Percentiles rank a stretch among this genome's conserved stretches.
These are phyloP conservation scores for Oryza punctata DNA, from an alignment of 176 grass and related monocot genomes.

Conservation along the genomic window DNA sequence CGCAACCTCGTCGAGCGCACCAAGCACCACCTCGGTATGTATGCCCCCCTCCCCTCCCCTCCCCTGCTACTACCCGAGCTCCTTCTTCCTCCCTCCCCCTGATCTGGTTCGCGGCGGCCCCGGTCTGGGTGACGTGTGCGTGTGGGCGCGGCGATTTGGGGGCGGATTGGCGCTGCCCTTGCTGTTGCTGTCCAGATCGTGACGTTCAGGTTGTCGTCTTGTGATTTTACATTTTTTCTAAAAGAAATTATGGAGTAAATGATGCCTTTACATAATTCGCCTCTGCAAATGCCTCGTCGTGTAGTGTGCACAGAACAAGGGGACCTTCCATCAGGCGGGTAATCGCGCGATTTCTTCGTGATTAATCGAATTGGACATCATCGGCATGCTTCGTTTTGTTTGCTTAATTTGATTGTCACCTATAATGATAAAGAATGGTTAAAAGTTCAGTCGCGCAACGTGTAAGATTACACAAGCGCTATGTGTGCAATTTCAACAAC, in stretches of 20 bases:
- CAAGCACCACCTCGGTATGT: constrained; percentile 80
- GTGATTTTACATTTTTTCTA: not conserved
- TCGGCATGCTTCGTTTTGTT: not conserved
- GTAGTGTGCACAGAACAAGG: not conserved
- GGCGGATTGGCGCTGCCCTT: not conserved
- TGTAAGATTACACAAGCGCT: not conserved
- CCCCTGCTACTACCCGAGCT: no score
- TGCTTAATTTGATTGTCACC: not conserved
- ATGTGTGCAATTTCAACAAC: not conserved
- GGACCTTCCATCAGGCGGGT: not conserved
- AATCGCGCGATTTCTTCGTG: not conserved
- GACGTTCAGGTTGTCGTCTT: not conserved
- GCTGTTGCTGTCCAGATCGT: not conserved
- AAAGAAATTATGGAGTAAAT: not conserved
- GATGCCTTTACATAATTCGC: not conserved
- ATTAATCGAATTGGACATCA: not conserved
- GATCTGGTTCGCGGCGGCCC: constrained; percentile 3
- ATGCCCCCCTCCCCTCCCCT: no score
- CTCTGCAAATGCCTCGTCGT: not conserved
- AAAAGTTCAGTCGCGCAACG: not conserved
- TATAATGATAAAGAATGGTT: not conserved
- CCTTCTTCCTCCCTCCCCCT: not conserved
- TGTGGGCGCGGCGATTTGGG: not conserved
- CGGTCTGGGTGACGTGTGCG: not conserved
- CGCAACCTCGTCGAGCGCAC: constrained; percentile 71